Base-by-base conservation (phyloP, 1,139 yeast species). In the Yamadazyma membranifaciens region DNA sequence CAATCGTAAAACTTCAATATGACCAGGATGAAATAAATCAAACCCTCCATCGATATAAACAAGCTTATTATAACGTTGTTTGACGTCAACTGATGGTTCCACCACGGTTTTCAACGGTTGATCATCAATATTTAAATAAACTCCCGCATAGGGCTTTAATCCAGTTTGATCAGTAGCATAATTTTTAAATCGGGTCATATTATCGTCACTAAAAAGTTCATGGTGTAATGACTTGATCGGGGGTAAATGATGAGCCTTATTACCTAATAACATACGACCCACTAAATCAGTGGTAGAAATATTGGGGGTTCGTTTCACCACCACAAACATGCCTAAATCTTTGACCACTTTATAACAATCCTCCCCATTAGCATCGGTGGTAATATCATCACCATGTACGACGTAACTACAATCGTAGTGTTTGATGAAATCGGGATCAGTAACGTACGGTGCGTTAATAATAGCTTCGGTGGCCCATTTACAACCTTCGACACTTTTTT, bases 321-420 rank as follows among this genome's bases (percentile, higher is more conserved):
- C 91, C 27, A 83, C 77, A 60, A 91, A 87, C 52, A 91, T 68
- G n/a, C 95, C 96, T 59, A 81, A 65, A 42, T 87, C 91, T 60
- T 91, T 91, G 47, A 91, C 88, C 17, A 62, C 73, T 47, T 84
- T 85, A 63, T 92, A 92, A 55, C 97, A 87, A 63, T 92, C 98
- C 43, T 87, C 81, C 0, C 98, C 98, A 55, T 88, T 76, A 25
- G 96, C 96, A 62, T 92, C 98, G 1, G 96, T 86, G 24, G 98
- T 92, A 52, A 92, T 89, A 57, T 92, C 98, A 62, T 92, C 98
- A 5, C 98, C 98, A 60, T 92, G 98, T 10, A 92, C 96, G 14
- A 92, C 98, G 57, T 83, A 92, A 53, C 78, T 66, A 65, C 98
- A 92, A 7, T 78, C 81, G 56, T 78, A 79, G 30, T 69, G 52